Evolutionary conservation across 2,329 filamentous ascomycete species (phyloP), one percentile per base, ranked within the genome.

Genomic region (Colletotrichum sp.): DNA sequence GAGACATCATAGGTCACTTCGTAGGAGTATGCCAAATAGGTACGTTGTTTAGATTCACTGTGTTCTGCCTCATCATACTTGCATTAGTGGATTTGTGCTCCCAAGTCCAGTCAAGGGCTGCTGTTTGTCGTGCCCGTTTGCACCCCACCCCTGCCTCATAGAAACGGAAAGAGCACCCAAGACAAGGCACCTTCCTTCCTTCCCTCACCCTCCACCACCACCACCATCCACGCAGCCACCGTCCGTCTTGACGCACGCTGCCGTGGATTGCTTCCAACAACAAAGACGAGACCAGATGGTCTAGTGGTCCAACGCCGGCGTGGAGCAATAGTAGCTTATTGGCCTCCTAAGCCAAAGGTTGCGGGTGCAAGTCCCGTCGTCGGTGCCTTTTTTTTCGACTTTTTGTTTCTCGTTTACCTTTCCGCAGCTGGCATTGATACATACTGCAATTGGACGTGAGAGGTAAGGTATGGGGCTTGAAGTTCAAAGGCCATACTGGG

Each of bases 311-410:
- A 36, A 61, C 55, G 73, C 73, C 73, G 73, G 32, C 70, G 70
- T 75, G 70, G 73, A 75, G 73, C 73, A 75, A 75, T 75, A 75
- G 73, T 68, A 75, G 73, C 73, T 75, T 75, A 75, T 75, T 75
- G 73, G 73, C 64, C 70, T 75, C 73, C 73, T 75, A 73, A 75
- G 70, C 73, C 73, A 75, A 75, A 75, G 73, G 73, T 75, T 75
- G 73, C 70, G 73, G 73, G 73, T 75, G 73, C 73, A 75, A 75
- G 70, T 75, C 73, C 73, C 73, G 73, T 27, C 73, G 64, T 68
- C 70, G 73, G 73, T 75, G 43, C 18, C 22, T 22, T 30, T 9
- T 55, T 27, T 27, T 48, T 22, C 16, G 9, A 5, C 22, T 15
- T 12, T 18, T 15, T n/a, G 2, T 2, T 39, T 61, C 34, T 61